Evolutionary conservation across 345 rosid genomes (phyloP).

Genomic region (Eucalyptus pumila): DNA sequence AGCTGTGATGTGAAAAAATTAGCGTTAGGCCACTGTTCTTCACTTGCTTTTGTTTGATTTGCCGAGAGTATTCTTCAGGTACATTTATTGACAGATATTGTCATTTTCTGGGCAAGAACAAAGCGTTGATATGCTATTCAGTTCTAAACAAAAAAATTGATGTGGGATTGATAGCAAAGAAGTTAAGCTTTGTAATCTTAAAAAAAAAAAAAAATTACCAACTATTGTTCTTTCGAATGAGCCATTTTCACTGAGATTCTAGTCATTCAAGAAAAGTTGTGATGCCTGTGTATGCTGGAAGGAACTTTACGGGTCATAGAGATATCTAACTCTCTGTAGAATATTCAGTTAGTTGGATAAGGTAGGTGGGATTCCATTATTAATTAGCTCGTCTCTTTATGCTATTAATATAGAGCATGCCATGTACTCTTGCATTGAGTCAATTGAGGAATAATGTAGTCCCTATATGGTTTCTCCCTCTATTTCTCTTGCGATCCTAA

Average conservation of each 20-base stretch:
- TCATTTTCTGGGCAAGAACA: background rate
- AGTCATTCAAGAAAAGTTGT: background rate
- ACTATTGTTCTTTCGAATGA: background rate
- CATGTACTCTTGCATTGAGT: background rate
- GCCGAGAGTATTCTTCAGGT: background rate
- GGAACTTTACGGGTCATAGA: background rate
- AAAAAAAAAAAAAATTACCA: background rate
- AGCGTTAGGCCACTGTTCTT: background rate
- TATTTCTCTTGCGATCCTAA: background rate
- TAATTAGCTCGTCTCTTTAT: background rate
- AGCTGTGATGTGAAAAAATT: background rate
- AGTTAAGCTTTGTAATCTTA: background rate
- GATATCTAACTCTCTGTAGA: background rate
- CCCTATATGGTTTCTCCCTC: background rate
- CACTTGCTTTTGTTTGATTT: background rate
- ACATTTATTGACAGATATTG: background rate
- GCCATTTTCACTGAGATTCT: background rate
- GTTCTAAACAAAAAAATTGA: background rate
- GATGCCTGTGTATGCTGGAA: background rate
- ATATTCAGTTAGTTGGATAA: background rate
- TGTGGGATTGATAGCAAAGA: background rate
- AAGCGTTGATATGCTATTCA: background rate
- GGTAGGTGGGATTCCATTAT: background rate
- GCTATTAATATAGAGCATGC: background rate
- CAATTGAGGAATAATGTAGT: background rate